Evolutionary conservation across 2,329 filamentous ascomycete genomes (phyloP).

Genomic region (Colletotrichum chlorophyti): DNA sequence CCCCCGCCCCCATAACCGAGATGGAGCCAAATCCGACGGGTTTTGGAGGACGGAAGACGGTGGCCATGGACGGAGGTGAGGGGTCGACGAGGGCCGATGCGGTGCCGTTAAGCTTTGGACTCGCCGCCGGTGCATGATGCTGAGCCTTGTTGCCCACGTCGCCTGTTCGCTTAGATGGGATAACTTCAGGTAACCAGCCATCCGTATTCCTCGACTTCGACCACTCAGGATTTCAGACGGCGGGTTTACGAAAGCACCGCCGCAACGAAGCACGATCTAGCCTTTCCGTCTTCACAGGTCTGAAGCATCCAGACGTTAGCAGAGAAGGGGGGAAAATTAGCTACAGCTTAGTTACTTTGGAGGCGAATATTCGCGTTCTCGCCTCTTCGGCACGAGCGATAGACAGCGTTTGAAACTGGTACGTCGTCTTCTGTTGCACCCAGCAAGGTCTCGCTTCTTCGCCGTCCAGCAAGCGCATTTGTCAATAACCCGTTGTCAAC

Average conservation of each 20-base stretch:
- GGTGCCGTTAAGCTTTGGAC: conserved; percentile 25
- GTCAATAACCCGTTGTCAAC: not conserved
- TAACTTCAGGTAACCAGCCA: conserved; percentile 1
- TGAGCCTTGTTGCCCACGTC: conserved; percentile 26
- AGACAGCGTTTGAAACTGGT: too few species aligned
- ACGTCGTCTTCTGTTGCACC: too few species aligned
- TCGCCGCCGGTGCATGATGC: conserved; percentile 25
- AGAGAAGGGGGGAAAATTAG: not conserved
- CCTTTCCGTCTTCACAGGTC: not conserved
- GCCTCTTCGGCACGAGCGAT: conserved; percentile 17
- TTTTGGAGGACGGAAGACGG: conserved; percentile 15
- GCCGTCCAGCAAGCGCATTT: not conserved
- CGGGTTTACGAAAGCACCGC: conserved; percentile 21
- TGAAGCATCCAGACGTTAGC: conserved; percentile 7
- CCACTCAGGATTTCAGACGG: conserved; percentile 22
- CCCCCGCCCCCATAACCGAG: conserved; percentile 1
- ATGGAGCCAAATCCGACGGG: conserved; percentile 8
- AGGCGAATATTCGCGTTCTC: conserved; percentile 16
- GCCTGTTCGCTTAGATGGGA: conserved; percentile 9
- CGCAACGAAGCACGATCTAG: conserved; percentile 13
- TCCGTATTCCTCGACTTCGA: not conserved
- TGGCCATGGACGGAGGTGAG: conserved; percentile 18
- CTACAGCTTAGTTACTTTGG: too few species aligned
- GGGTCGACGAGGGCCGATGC: conserved; percentile 22
- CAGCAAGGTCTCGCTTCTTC: not conserved